phyloP scores from a whole-genome alignment of 495 filamentous ascomycete genomes.

The Aspergillus cavernicola region DNA sequence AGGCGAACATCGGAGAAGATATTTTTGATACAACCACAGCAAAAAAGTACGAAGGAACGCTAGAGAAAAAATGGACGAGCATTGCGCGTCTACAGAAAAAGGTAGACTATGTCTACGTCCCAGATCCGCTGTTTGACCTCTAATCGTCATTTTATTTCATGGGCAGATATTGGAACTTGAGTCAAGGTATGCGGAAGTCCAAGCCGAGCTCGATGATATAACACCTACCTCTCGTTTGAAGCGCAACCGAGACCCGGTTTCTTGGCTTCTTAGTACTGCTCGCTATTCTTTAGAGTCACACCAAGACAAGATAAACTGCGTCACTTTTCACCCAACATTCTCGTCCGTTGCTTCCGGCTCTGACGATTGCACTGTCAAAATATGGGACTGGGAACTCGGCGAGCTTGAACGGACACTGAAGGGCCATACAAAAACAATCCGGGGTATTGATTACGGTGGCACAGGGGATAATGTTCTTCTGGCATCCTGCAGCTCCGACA shows the following conservation, averaged over 20 bases:
- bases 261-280: slow-evolving; percentile 83
- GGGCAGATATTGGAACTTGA: slow-evolving; percentile 93
- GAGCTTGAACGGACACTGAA: slow-evolving; percentile 90
- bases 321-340: slow-evolving; percentile 93
- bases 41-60: slow-evolving; percentile 82
- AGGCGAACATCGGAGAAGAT: slow-evolving; percentile 52
- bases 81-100: slow-evolving; percentile 88
- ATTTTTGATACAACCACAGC: slow-evolving; percentile 70
- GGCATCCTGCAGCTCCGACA: slow-evolving; percentile 83
- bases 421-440: slow-evolving; percentile 84
- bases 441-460: slow-evolving; percentile 89
- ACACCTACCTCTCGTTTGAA: slow-evolving; percentile 76
- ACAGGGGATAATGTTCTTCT: slow-evolving; percentile 82
- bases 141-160: slow-evolving; percentile 1
- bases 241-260: slow-evolving; percentile 76
- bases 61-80: slow-evolving; percentile 98
- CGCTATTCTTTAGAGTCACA: slow-evolving; percentile 78
- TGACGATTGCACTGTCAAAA: slow-evolving; percentile 93
- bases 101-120: slow-evolving; percentile 39
- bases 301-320: slow-evolving; percentile 72
- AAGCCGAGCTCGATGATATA: slow-evolving; percentile 75
- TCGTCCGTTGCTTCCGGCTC: slow-evolving; percentile 88
- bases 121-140: background rate
- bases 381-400: slow-evolving; percentile 97
- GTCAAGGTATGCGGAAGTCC: slow-evolving; percentile 61